These are phyloP conservation scores for Leonotis leonurus DNA, from an alignment of 257 asterid species.

Conservation along the genomic window DNA sequence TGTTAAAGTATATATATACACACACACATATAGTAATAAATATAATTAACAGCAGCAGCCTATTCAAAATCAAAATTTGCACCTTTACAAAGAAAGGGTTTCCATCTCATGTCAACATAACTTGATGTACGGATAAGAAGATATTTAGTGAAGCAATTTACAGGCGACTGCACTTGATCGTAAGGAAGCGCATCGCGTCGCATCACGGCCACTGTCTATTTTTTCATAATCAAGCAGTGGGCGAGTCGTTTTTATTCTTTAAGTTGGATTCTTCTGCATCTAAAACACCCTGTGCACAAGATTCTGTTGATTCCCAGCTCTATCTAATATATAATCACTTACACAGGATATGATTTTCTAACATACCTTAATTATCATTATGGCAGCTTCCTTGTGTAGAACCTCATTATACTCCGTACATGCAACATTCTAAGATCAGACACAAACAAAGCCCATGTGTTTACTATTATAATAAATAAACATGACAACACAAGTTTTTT, in stretches of 20 bases:
- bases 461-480: constrained; percentile 6
- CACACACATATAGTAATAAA: too few relatives aligned
- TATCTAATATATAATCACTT: background rate
- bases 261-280: constrained; percentile 43
- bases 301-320: background rate
- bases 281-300: constrained; percentile 54
- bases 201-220: background rate
- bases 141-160: background rate
- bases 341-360: background rate
- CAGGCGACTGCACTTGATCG: background rate
- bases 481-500: background rate
- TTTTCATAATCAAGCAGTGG: constrained; percentile 7
- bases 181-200: background rate
- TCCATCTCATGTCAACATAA: background rate
- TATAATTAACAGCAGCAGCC: too few relatives aligned
- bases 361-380: constrained; percentile 75
- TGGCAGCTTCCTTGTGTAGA: constrained; percentile 86
- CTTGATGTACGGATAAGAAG: background rate
- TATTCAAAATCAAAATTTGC: too few relatives aligned
- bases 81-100: too few relatives aligned
- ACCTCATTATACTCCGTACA: constrained; percentile 85
- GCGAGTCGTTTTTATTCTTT: constrained; percentile 10
- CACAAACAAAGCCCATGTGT: constrained; percentile 2
- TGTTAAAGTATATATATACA: too few relatives aligned
- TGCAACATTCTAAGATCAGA: constrained; percentile 43